Percentiles rank a stretch among this genome's conserved stretches.
Evolutionary conservation across 192 early-diverging fungal species (phyloP).

Genomic region (Linnemannia elongata): DNA sequence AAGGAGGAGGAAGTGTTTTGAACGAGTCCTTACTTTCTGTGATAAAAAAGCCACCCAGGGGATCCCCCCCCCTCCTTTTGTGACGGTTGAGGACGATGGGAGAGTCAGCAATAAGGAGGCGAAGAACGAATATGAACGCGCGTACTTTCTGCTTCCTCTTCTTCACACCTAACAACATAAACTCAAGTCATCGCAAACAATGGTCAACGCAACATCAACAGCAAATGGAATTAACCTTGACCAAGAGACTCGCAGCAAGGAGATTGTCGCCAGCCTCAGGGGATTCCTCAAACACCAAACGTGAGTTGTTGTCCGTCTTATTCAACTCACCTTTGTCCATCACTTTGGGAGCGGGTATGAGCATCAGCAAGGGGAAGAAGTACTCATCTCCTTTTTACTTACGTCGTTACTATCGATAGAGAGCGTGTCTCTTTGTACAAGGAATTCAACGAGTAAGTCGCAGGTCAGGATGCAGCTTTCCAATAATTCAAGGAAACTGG

Average conservation of each 20-base stretch:
- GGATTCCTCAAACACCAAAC: conserved; percentile 53
- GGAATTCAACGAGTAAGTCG: conserved; percentile 54
- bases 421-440: conserved; percentile 52
- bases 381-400: neutral
- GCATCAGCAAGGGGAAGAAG: neutral
- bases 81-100: neutral
- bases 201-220: conserved; percentile 33
- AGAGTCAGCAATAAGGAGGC: neutral
- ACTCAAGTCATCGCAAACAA: neutral
- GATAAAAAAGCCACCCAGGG: neutral
- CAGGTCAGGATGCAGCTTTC: neutral
- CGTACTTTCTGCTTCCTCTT: neutral
- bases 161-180: neutral
- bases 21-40: neutral
- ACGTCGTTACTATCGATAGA: neutral
- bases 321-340: neutral
- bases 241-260: conserved; percentile 41
- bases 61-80: neutral
- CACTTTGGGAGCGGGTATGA: neutral
- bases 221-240: conserved; percentile 23
- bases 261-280: conserved; percentile 40
- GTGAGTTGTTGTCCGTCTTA: neutral
- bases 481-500: no score
- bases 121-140: neutral
- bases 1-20: neutral